Evolutionary conservation across 257 asterid genomes (phyloP), one percentile per base, ranked within the genome.

Genomic region (Anisodus tanguticus): DNA sequence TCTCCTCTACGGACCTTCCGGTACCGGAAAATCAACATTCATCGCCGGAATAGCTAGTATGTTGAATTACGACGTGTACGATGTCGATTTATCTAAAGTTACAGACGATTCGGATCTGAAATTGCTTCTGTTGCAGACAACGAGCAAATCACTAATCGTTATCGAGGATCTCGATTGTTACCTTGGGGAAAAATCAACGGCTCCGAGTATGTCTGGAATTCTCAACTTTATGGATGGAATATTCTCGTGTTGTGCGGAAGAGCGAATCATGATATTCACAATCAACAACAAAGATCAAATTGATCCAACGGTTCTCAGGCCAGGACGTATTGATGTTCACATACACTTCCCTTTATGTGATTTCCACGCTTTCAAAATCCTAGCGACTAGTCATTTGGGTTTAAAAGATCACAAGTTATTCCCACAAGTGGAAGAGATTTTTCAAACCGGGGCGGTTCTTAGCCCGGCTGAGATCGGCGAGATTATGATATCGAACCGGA

Each of bases 141-240:
- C 95, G 60, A 88, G 87, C 82, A 93, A 87, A 67, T 93, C 99
- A 10, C 2, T 95, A 60, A 87, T 95, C 37, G 97, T 93, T 68
- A 83, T 94, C 79, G 99, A 95, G 87, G 97, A 95, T 88, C 94
- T 95, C 53, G 98, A 95, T 87, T 93, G 97, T 17, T 90, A 88
- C 60, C 26, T 95, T 22, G 85, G 67, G 4, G 90, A 87, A 66
- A 93, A 92, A 83, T 82, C 93, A 81, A 85, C 95, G 83, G 88
- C 89, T 43, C 88, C 89, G 85, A 93, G 95, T 87, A 6, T 85
- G 6, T 86, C 98, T 7, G 99, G 98, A 13, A 88, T 95, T 17
- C 90, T 92, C 2, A 93, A 94, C 66, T 95, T 95, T 89, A 94
- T 95, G 99, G 99, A 95, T 86, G 99, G 99, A 53, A 81, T 95